Conservation (phyloP, 148 eudicot species). For the Diospyros kaki region DNA sequence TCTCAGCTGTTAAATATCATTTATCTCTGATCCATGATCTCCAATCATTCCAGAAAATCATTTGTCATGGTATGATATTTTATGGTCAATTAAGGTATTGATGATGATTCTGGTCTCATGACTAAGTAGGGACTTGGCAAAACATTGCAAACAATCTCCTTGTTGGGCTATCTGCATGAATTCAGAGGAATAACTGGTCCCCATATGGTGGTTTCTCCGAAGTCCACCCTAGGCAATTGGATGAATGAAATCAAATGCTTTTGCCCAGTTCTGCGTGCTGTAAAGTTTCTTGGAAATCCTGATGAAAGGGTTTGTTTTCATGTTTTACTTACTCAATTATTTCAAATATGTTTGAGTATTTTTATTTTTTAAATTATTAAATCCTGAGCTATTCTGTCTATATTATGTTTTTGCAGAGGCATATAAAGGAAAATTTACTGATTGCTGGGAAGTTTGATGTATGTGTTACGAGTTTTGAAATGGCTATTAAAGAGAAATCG, state of each 20-base stretch:
- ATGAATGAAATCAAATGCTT: conserved; percentile 84
- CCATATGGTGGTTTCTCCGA: conserved; percentile 91
- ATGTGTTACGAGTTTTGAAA: conserved; percentile 95
- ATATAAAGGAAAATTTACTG: conserved; percentile 6
- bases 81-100: neutral
- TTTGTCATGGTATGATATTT: too few relatives aligned
- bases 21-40: too few relatives aligned
- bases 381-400: conserved; percentile 2
- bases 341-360: conserved; percentile 53
- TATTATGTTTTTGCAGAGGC: conserved; percentile 61
- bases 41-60: too few relatives aligned
- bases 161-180: conserved; percentile 95
- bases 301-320: conserved; percentile 76
- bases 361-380: conserved; percentile 14
- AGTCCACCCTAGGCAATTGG: conserved; percentile 98
- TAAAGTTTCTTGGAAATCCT: conserved; percentile 86
- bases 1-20: too few relatives aligned
- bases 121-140: conserved; percentile 84
- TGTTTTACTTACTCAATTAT: too few relatives aligned
- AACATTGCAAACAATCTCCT: conserved; percentile 87
- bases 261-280: conserved; percentile 81
- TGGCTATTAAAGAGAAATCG: conserved; percentile 90
- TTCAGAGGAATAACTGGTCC: conserved; percentile 97
- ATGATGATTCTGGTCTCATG: neutral
- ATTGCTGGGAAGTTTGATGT: conserved; percentile 89